Evolutionary conservation across 345 rosid species (phyloP).

Genomic region (Pugionium dolabratum): DNA sequence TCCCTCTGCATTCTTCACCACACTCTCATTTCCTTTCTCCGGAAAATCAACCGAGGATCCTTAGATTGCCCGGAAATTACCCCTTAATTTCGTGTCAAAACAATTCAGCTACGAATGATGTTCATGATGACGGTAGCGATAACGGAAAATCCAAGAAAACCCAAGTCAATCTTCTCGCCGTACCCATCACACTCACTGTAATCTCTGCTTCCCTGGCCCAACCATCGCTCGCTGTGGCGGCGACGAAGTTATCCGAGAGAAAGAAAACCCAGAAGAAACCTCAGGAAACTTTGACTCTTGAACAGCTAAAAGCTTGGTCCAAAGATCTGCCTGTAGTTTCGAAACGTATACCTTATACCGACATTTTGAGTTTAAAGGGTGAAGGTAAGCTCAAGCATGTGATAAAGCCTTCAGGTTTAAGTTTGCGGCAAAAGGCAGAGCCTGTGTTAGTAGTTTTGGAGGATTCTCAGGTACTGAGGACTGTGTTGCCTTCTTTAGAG

Average conservation of each 20-base stretch:
- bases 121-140: conserved; percentile 26
- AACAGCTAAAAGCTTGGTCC: conserved; percentile 77
- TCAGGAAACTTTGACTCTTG: conserved; percentile 61
- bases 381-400: conserved; percentile 75
- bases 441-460: conserved; percentile 78
- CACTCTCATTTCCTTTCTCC: conserved; percentile 34
- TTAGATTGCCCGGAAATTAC: conserved; percentile 20
- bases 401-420: conserved; percentile 60
- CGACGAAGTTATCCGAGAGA: conserved; percentile 51
- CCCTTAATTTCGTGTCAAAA: conserved; percentile 48
- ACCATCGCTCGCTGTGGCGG: conserved; percentile 48
- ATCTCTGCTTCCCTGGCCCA: conserved; percentile 58
- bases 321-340: conserved; percentile 67
- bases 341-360: conserved; percentile 71
- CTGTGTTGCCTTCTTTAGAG: conserved; percentile 70
- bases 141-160: conserved; percentile 33
- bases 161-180: conserved; percentile 51
- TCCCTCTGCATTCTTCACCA: conserved; percentile 47
- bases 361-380: conserved; percentile 55
- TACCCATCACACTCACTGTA: conserved; percentile 72
- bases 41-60: conserved; percentile 34
- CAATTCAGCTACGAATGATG: conserved; percentile 22
- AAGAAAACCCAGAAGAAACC: conserved; percentile 58
- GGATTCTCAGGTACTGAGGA: conserved; percentile 76
- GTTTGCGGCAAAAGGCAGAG: conserved; percentile 53